Base-by-base conservation (phyloP, 2,329 filamentous ascomycete species). In the Plenodomus biglobosus region DNA sequence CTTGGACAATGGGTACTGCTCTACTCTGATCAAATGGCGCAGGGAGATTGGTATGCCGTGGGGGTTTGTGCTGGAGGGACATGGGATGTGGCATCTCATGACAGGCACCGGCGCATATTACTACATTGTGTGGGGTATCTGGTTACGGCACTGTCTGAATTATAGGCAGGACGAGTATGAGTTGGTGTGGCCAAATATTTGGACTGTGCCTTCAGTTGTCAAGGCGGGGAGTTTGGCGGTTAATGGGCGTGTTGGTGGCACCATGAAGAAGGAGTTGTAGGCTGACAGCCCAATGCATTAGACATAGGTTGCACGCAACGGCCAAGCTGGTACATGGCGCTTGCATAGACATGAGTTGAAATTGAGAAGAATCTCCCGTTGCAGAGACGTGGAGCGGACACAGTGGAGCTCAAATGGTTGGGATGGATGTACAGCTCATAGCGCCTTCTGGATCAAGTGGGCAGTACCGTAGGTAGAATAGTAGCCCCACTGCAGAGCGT, bases 121-220 rank as follows among this genome's bases (percentile, higher is more conserved):
- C 65, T 90, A 92, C 67, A 90, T 95, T 58, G 77, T 84, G 13
- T 95, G 90, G 89, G 86, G 88, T 13, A 84, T 92, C 20, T 92
- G 88, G 86, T 78, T 94, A 16, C 82, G 88, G 35, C 85, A 87
- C 53, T 90, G 88, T 60, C 75, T 94, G 41, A 88, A 91, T 53
- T 83, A 84, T 3, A 79, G 79, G 38, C 87, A 90, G 62, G 81
- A 87, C 36, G 83, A 91, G 64, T 94, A 85, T 64, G 77, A 80
- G 59, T 74, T 94, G 46, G 63, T 80, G 42, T 95, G 90, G 89
- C 82, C 85, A 1, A 81, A 79, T 19, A 56, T 83, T 13, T 80
- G 76, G 6, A 81, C 70, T 10, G 60, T 84, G 52, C 83, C 83
- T 4, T 73, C 79, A 42, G 73, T 85, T 15, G 70, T 81, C 13